Evolutionary conservation across 495 filamentous ascomycete genomes (phyloP).

Genomic region (Neurospora intermedia): DNA sequence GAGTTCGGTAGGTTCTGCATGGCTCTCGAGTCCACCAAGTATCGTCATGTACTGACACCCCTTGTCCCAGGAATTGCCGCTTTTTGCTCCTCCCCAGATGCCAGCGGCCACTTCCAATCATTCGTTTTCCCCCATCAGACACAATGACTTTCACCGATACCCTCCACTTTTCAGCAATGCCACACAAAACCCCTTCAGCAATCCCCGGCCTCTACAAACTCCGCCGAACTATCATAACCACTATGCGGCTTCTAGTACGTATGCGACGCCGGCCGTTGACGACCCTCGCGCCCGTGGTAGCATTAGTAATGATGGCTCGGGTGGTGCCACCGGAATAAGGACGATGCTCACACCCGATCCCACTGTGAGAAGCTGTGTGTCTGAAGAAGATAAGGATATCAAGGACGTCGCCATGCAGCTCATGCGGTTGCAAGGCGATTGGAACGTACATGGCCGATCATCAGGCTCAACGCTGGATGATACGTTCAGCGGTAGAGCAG

Average conservation of each 20-base stretch:
- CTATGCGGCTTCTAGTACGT: constrained; percentile 32
- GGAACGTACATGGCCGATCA: constrained; percentile 77
- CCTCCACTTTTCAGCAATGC: constrained; percentile 60
- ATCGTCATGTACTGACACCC: constrained; percentile 5
- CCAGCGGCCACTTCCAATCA: constrained; percentile 79
- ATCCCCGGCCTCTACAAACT: constrained; percentile 62
- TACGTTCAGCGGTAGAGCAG: constrained; percentile 77
- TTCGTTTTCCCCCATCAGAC: constrained; percentile 85
- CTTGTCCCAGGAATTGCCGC: constrained; percentile 66
- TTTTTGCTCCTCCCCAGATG: constrained; percentile 90
- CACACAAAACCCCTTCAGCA: constrained; percentile 62
- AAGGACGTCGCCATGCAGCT: constrained; percentile 95
- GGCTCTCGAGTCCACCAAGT: not conserved
- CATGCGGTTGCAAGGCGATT: constrained; percentile 87
- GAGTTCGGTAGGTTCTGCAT: constrained; percentile 64
- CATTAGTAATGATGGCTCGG: constrained; percentile 34
- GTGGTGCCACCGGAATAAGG: constrained; percentile 29
- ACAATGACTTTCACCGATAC: constrained; percentile 42
- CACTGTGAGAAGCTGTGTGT: constrained; percentile 88
- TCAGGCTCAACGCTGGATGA: constrained; percentile 93
- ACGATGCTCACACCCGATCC: constrained; percentile 87
- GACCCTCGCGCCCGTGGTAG: constrained; percentile 58
- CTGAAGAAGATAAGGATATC: constrained; percentile 96
- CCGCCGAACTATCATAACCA: constrained; percentile 60
- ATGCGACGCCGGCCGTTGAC: constrained; percentile 48